phyloP scores from a whole-genome alignment of 345 rosid genomes.

The Euphorbia pulcherrima region DNA sequence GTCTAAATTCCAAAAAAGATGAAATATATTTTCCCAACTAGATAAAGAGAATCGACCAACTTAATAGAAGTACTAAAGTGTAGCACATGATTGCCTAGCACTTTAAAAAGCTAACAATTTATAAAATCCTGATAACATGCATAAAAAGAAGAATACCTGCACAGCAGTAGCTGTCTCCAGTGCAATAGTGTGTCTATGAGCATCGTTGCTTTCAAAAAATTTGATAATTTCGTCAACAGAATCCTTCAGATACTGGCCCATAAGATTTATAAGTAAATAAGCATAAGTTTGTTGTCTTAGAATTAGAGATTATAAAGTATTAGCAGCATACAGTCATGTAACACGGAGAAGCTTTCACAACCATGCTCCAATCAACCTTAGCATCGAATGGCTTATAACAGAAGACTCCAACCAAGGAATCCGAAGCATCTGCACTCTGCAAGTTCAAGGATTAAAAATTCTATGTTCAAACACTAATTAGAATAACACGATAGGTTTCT shows the following conservation, averaged over 20 bases:
- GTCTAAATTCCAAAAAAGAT: background rate
- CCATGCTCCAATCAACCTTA: constrained; percentile 96
- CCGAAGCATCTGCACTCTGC: constrained; percentile 81
- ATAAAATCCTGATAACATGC: background rate
- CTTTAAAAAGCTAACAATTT: background rate
- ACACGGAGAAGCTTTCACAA: constrained; percentile 93
- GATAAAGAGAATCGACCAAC: background rate
- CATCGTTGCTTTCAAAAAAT: constrained; percentile 77
- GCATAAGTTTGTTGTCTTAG: background rate
- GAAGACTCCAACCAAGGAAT: constrained; percentile 78
- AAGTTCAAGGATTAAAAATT: constrained; percentile 18
- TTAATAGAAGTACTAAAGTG: background rate
- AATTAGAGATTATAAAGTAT: constrained; percentile 16
- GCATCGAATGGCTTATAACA: constrained; percentile 91
- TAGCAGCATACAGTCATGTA: constrained; percentile 70
- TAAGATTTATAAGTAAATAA: constrained; percentile 22
- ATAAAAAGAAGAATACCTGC: constrained; percentile 52
- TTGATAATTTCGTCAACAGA: constrained; percentile 65
- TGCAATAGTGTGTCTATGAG: constrained; percentile 83
- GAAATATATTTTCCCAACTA: background rate
- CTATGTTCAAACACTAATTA: constrained; percentile 16
- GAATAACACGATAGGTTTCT: background rate
- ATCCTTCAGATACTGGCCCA: constrained; percentile 83
- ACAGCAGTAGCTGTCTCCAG: constrained; percentile 96
- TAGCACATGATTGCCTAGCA: background rate